Conservation (phyloP, 352 stramenopile genomes). For the Phytopythium vexans region DNA sequence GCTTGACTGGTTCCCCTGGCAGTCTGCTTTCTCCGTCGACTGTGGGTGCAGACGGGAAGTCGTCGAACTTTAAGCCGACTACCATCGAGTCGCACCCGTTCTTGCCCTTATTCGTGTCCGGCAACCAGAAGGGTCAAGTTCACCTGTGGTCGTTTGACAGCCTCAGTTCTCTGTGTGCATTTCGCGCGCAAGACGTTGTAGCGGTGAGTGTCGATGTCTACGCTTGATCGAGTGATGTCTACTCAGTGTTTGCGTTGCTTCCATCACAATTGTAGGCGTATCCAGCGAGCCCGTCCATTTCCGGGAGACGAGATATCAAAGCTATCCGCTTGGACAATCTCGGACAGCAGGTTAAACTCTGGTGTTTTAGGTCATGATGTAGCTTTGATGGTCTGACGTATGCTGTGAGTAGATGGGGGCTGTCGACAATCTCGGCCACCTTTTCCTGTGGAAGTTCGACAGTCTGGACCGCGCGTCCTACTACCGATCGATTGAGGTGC, state of each 20-base stretch:
- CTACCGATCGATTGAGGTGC: conserved; percentile 67
- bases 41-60: conserved; percentile 31
- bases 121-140: conserved; percentile 75
- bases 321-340: conserved; percentile 77
- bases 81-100: conserved; percentile 73
- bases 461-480: conserved; percentile 62
- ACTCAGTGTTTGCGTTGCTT: neutral
- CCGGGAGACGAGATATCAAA: conserved; percentile 59
- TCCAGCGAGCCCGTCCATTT: conserved; percentile 50
- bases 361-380: neutral
- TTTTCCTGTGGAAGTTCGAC: conserved; percentile 84
- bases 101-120: conserved; percentile 76
- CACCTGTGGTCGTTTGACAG: conserved; percentile 86
- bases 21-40: conserved; percentile 12
- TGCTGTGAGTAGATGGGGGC: conserved; percentile 54
- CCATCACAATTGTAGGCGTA: conserved; percentile 34
- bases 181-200: conserved; percentile 65
- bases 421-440: conserved; percentile 60
- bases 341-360: conserved; percentile 58
- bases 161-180: conserved; percentile 60
- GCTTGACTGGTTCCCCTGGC: conserved; percentile 7
- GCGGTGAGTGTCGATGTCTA: conserved; percentile 26
- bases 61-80: conserved; percentile 72
- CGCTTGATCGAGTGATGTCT: conserved; percentile 2
- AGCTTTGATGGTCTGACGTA: conserved; percentile 4